phyloP scores from a whole-genome alignment of 2,329 filamentous ascomycete genomes.

The Ophiocordyceps polyrhachis-furcata region DNA sequence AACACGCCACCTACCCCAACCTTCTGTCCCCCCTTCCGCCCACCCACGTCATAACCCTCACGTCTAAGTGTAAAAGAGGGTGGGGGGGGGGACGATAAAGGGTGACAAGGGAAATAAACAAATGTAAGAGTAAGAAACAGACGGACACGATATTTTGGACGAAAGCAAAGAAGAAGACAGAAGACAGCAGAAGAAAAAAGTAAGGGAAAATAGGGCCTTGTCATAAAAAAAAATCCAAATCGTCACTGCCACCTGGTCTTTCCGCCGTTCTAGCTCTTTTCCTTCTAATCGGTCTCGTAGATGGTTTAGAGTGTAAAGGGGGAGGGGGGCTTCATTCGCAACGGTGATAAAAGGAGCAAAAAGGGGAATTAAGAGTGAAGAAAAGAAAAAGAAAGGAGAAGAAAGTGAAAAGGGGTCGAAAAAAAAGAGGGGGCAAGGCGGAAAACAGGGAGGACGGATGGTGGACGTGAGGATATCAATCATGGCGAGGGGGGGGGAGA shows the following conservation, averaged over 20 bases:
- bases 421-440: too few species aligned
- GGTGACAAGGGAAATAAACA: not conserved
- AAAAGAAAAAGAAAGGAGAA: not conserved
- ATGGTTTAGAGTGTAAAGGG: not conserved
- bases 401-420: too few species aligned
- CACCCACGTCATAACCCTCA: too few species aligned
- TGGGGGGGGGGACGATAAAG: too few species aligned
- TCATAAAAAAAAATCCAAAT: conserved; percentile 6
- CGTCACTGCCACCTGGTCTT: conserved; percentile 4
- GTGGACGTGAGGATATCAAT: not conserved
- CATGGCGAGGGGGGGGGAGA: too few species aligned
- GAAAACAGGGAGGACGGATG: not conserved
- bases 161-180: not conserved
- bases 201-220: not conserved
- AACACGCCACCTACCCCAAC: not conserved
- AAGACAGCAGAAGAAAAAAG: not conserved
- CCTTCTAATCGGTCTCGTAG: not conserved
- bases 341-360: not conserved
- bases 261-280: not conserved
- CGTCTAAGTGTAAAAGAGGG: too few species aligned
- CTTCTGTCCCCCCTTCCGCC: not conserved
- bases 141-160: too few species aligned
- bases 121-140: not conserved
- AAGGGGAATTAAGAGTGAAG: not conserved
- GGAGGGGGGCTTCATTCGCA: not conserved